Percentiles rank a stretch among this genome's conserved stretches.
phyloP scores from a whole-genome alignment of 345 rosid genomes.

The Punica granatum region DNA sequence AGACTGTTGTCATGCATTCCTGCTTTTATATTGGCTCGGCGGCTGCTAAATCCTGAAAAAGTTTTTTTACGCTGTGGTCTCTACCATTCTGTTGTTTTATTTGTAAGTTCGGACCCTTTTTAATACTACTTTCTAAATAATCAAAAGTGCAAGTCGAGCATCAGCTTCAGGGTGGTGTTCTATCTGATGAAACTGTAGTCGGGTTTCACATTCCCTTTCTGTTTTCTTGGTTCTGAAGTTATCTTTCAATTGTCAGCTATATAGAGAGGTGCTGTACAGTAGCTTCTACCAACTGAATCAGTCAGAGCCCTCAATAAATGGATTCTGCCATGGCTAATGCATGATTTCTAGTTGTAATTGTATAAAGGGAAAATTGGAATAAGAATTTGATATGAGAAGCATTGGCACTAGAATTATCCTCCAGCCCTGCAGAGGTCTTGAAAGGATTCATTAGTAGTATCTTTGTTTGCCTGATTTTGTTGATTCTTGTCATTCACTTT shows the following conservation, averaged over 20 bases:
- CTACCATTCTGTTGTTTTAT: neutral
- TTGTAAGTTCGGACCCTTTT: neutral
- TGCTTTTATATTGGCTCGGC: neutral
- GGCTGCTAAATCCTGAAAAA: no score
- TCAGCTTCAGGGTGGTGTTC: neutral
- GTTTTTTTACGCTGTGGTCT: neutral
- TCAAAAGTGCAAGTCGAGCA: neutral
- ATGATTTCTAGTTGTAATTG: neutral
- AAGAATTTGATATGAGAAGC: neutral
- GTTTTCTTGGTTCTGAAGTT: neutral
- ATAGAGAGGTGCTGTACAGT: neutral
- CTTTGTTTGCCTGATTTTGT: neutral
- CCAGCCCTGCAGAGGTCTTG: neutral
- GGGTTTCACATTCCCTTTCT: no score
- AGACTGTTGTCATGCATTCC: neutral
- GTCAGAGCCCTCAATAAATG: neutral
- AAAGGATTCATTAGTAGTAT: neutral
- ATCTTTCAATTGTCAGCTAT: neutral
- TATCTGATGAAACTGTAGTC: no score
- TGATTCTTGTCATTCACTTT: neutral
- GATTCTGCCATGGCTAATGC: neutral
- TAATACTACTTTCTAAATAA: neutral
- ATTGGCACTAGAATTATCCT: neutral
- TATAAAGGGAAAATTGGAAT: no score
- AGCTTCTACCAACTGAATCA: neutral